Evolutionary conservation across 305 asterid species (phyloP), one percentile per base, ranked within the genome.

Genomic region (Nicotiana rustica): DNA sequence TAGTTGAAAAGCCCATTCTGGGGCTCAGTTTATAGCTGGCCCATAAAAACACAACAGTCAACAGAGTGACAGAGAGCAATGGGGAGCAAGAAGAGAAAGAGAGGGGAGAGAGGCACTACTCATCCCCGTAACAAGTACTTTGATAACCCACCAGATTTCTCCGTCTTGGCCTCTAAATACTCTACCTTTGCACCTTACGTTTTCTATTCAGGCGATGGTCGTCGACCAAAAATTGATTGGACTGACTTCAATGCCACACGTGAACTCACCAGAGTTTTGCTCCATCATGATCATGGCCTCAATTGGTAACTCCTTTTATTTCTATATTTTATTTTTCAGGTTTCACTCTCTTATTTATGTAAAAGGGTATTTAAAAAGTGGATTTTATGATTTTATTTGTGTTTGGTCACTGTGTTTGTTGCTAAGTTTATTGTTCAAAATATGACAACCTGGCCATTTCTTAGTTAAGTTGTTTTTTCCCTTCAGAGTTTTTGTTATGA

Each of bases 231-330:
- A 86, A 96, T 96, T 57, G 97, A 96, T 62, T 96, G 98, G 97
- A 96, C 97, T 38, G 95, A 95, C 86, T 94, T 90, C 88, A 92
- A 93, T 82, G 99, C 98, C 68, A 94, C 99, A n/a, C 95, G 96
- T 18, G 98, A 96, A 85, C 86, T 96, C 88, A 94, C 96, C 14
- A 91, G 93, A 75, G 92, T 93, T 13, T 77, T 94, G 83, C 95
- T 96, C 77, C 94, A 88, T 82, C 98, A 90, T 38, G 97, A 95
- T 86, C 97, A 93, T 79, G 92, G 87, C 49, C 86, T 95, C 86
- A 85, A 91, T 81, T 95, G 97, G 97, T 93, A 86, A 4, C 4
- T 5, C 12, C 5, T 52, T 12, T 44, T 67, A 12, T 12, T 25
- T 52, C 5, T 71, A 5, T 19, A 10, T 15, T 31, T 9, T 9